A percentile compares a stretch with the other conserved stretches of the same genome.
These are phyloP conservation scores for Collybia sp. DNA, from an alignment of 768 basidiomycete genomes.

Conservation along the genomic window DNA sequence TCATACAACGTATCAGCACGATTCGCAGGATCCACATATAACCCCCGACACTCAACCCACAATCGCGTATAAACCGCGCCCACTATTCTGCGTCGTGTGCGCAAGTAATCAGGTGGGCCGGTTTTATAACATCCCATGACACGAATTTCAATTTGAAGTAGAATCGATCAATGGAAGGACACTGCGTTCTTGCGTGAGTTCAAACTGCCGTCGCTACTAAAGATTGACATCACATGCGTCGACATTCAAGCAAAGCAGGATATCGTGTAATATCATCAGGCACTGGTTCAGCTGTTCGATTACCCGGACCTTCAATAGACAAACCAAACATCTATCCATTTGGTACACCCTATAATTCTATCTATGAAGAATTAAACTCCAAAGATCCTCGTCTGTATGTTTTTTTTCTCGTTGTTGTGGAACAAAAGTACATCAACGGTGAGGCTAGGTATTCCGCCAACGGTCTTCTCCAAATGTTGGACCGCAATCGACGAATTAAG, in stretches of 20 bases:
- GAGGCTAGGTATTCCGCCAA: constrained; percentile 80
- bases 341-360: constrained; percentile 94
- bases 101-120: constrained; percentile 92
- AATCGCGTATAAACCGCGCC: constrained; percentile 55
- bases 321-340: constrained; percentile 97
- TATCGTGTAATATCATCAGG: constrained; percentile 91
- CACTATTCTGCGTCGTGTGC: constrained; percentile 95
- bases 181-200: constrained; percentile 82
- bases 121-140: constrained; percentile 3
- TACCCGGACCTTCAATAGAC: constrained; percentile 95
- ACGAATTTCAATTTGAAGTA: constrained; percentile 26
- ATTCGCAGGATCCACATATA: constrained; percentile 4
- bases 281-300: constrained; percentile 93
- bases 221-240: constrained; percentile 7
- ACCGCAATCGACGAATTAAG: constrained; percentile 91
- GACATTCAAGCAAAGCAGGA: constrained; percentile 70
- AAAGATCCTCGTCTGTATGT: constrained; percentile 86
- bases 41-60: constrained; percentile 5
- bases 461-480: constrained; percentile 92
- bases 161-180: constrained; percentile 99
- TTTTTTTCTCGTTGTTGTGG: neutral
- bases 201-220: neutral
- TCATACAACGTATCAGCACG: constrained; percentile 2
- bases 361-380: constrained; percentile 81
- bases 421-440: neutral